A percentile compares a stretch with the other conserved stretches of the same genome.
Evolutionary conservation across 2,329 filamentous ascomycete species (phyloP).

Genomic region (Sporothrix luriei): DNA sequence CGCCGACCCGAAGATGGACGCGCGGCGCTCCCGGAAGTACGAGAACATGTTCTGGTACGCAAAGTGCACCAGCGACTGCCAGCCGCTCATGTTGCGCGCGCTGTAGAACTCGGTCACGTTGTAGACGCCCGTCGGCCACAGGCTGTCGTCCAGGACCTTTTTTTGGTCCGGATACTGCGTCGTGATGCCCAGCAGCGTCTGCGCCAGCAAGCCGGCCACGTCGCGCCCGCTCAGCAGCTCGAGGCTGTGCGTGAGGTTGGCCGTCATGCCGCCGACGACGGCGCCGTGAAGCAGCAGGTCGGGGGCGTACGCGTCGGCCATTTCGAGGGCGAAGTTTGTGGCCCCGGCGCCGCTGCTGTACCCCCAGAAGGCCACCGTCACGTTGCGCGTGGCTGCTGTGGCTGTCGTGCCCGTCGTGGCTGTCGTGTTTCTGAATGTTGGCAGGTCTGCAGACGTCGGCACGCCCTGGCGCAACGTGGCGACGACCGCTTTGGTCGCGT

Average conservation of each 20-base stretch:
- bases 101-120: slow-evolving; percentile 43
- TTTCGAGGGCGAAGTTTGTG: slow-evolving; percentile 48
- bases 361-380: slow-evolving; percentile 51
- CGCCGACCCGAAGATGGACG: slow-evolving; percentile 33
- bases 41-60: slow-evolving; percentile 43
- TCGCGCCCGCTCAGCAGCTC: slow-evolving; percentile 40
- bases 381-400: slow-evolving; percentile 37
- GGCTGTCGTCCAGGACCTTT: slow-evolving; percentile 37
- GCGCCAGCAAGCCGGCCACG: slow-evolving; percentile 44
- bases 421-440: background rate
- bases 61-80: slow-evolving; percentile 40
- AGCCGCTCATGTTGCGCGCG: slow-evolving; percentile 39
- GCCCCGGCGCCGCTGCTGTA: slow-evolving; percentile 55
- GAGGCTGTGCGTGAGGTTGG: slow-evolving; percentile 45
- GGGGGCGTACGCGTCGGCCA: slow-evolving; percentile 51
- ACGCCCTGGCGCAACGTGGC: slow-evolving; percentile 32
- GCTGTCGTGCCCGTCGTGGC: background rate
- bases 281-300: slow-evolving; percentile 49
- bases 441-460: background rate
- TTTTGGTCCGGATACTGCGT: slow-evolving; percentile 41
- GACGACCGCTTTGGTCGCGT: slow-evolving; percentile 48
- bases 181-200: slow-evolving; percentile 41
- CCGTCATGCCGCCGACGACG: slow-evolving; percentile 49
- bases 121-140: slow-evolving; percentile 40
- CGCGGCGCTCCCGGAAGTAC: slow-evolving; percentile 47